Percentiles rank a stretch among this genome's conserved stretches.
These are phyloP conservation scores for Echites panduratus DNA, from an alignment of 257 asterid species.

Conservation along the genomic window DNA sequence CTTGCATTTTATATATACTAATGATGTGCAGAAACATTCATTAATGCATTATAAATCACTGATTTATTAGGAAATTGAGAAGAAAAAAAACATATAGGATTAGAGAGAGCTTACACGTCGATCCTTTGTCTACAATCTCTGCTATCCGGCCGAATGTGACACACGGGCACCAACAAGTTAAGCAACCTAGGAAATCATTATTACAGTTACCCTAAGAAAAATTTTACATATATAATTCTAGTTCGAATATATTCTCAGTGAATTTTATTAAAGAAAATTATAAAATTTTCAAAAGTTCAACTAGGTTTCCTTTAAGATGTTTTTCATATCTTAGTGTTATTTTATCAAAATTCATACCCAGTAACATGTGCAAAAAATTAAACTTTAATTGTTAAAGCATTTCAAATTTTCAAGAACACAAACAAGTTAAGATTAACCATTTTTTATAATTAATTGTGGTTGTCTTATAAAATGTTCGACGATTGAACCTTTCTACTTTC, in stretches of 20 bases:
- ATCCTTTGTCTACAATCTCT: slow-evolving; percentile 57
- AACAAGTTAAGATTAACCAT: not conserved
- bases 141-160: slow-evolving; percentile 65
- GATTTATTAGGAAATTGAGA: not conserved
- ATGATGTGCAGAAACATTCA: no score
- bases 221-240: no score
- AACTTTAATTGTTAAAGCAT: no score
- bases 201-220: no score
- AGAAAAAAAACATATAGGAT: not conserved
- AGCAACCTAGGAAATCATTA: slow-evolving; percentile 34
- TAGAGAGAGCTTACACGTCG: slow-evolving; percentile 40
- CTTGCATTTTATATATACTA: no score
- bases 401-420: not conserved
- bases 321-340: no score
- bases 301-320: no score
- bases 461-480: not conserved
- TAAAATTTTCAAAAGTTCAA: no score
- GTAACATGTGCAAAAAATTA: no score
- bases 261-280: no score
- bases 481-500: not conserved
- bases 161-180: slow-evolving; percentile 71
- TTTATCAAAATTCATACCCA: no score
- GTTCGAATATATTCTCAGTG: no score
- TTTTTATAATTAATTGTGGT: not conserved
- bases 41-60: not conserved